phyloP scores from a whole-genome alignment of 208 protist species.

The Crithidia mellificae region DNA sequence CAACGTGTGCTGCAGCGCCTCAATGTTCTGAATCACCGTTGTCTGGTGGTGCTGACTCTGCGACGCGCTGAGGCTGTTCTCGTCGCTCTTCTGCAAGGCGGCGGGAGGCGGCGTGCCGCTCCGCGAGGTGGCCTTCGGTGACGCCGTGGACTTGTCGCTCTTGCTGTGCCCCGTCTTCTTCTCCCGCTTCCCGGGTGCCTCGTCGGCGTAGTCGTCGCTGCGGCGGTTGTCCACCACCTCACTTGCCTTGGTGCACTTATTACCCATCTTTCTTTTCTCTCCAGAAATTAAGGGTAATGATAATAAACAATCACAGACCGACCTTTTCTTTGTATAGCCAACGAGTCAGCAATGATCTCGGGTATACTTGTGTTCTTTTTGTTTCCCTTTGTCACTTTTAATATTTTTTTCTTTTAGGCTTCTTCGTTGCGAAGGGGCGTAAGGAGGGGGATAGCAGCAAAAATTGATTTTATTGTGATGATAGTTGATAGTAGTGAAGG shows the following conservation, averaged over 20 bases:
- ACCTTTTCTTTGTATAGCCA: too few species aligned
- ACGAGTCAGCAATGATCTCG: too few species aligned
- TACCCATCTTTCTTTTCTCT: slow-evolving; percentile 36
- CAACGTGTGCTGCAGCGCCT: slow-evolving; percentile 59
- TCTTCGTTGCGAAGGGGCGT: too few species aligned
- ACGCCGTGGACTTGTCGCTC: slow-evolving; percentile 18
- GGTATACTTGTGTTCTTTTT: too few species aligned
- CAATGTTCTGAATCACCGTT: slow-evolving; percentile 43
- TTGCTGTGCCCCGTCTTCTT: slow-evolving; percentile 20
- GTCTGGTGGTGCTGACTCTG: background rate
- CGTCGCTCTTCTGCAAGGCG: background rate
- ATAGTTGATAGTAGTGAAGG: too few species aligned
- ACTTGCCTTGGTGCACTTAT: slow-evolving; percentile 38
- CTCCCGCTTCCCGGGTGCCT: slow-evolving; percentile 16
- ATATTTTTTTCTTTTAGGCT: too few species aligned
- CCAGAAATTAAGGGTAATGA: too few species aligned
- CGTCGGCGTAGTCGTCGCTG: background rate
- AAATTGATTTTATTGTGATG: too few species aligned
- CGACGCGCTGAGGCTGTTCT: background rate
- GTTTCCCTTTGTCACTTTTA: too few species aligned
- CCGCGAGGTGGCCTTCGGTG: background rate
- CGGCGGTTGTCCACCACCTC: slow-evolving; percentile 30
- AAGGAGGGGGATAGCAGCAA: too few species aligned
- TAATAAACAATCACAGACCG: too few species aligned
- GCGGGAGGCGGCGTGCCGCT: background rate